Conservation (phyloP, 1,284 basidiomycete genomes). For the Takashimella tepidaria region DNA sequence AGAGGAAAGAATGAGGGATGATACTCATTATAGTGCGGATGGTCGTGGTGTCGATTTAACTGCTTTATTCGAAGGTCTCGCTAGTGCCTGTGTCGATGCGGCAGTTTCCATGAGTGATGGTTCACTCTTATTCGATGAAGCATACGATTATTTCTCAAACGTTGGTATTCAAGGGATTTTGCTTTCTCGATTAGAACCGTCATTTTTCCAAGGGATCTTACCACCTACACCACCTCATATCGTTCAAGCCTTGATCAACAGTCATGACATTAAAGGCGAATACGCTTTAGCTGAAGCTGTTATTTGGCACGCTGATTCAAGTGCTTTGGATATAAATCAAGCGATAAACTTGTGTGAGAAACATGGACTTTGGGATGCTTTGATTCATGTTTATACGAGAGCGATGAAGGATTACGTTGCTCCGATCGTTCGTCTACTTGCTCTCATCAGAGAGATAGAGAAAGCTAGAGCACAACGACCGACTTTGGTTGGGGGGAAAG, state of each 20-base stretch:
- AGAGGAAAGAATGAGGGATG: conserved; percentile 85
- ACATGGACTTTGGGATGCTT: conserved; percentile 81
- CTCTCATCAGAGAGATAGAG: conserved; percentile 66
- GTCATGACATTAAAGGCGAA: conserved; percentile 67
- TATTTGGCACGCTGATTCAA: conserved; percentile 94
- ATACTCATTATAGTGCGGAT: conserved; percentile 73
- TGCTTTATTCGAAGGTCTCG: conserved; percentile 80
- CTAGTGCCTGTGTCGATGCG: conserved; percentile 72
- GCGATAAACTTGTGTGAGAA: conserved; percentile 77
- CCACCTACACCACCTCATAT: conserved; percentile 75
- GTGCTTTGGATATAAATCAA: conserved; percentile 89
- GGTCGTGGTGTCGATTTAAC: conserved; percentile 90
- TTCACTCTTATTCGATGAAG: conserved; percentile 84
- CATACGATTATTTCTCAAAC: conserved; percentile 84
- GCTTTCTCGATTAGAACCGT: conserved; percentile 73
- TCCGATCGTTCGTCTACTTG: conserved; percentile 79
- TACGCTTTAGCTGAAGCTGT: conserved; percentile 77
- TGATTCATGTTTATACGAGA: conserved; percentile 88
- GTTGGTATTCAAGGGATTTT: conserved; percentile 84
- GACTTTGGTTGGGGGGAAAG: conserved; percentile 21
- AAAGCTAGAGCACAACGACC: conserved; percentile 49
- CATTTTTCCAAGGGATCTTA: conserved; percentile 71
- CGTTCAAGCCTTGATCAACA: conserved; percentile 73
- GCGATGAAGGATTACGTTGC: conserved; percentile 84
- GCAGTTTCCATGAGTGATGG: conserved; percentile 74